Conservation (phyloP, 805 yeast species). For the Priceomyces castillae region DNA sequence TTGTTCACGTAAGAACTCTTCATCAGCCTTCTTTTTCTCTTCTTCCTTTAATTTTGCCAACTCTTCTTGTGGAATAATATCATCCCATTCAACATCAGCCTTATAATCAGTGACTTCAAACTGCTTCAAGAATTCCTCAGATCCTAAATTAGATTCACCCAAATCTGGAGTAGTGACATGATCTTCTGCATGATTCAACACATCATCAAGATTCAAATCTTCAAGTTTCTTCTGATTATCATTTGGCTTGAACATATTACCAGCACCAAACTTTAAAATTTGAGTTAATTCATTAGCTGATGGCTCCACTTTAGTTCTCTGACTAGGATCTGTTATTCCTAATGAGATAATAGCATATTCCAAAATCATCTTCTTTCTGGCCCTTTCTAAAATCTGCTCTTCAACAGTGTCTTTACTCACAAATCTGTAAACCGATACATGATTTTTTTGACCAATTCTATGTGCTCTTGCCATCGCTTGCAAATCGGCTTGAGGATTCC, state of each 20-base stretch:
- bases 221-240: constrained; percentile 96
- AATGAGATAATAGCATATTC: constrained; percentile 96
- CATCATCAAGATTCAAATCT: constrained; percentile 92
- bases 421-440: constrained; percentile 94
- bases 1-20: constrained; percentile 82
- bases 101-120: constrained; percentile 98
- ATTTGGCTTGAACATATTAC: constrained; percentile 93
- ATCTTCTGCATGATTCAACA: constrained; percentile 94
- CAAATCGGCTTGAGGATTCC: constrained; percentile 99
- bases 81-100: constrained; percentile 99
- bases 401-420: constrained; percentile 98
- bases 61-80: constrained; percentile 95
- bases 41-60: constrained; percentile 84
- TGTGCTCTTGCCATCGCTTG: constrained; percentile 99
- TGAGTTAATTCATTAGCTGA: constrained; percentile 82
- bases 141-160: constrained; percentile 97
- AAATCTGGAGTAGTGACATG: constrained; percentile 94
- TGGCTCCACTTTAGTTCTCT: constrained; percentile 63
- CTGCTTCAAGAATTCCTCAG: constrained; percentile 95
- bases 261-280: constrained; percentile 96
- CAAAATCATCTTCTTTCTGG: constrained; percentile 95
- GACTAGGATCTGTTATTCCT: constrained; percentile 82
- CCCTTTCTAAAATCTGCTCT: constrained; percentile 94
- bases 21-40: constrained; percentile 83
- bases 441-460: constrained; percentile 98